Evolutionary conservation across 345 rosid genomes (phyloP), one percentile per base, ranked within the genome.

Genomic region (Gossypium herbaceum): DNA sequence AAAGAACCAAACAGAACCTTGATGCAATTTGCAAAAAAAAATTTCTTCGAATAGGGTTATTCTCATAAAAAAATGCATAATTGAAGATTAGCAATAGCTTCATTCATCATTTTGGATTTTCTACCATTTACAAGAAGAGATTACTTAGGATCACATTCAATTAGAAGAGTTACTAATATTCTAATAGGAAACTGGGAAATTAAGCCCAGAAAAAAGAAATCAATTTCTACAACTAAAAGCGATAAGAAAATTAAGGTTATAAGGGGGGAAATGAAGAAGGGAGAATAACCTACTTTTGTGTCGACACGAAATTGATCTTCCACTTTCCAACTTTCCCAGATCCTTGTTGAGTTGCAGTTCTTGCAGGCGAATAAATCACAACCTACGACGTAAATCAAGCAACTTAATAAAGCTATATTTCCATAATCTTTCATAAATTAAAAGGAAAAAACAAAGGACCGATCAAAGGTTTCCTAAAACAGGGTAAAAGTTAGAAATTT

Each of bases 281-380:
- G 15, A 5, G 43, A 65, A 13, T 34, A 16, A 80, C 85, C 72
- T 90, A 91, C 99, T 93, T 95, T 19, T 91, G 87, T 22, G 94
- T 93, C 22, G 99, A 93, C 81, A 93, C 0, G 77, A 95, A 95
- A 85, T 95, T 88, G 84, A 95, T 93, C 72, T 89, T 93, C 98
- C 99, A 93, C 77, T 81, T 89, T 51, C 99, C 99, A 81, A 92
- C 79, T 79, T 89, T 93, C 71, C 99, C 98, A 72, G 98, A 91
- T 83, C 99, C 98, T 88, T 92, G 97, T 54, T 96, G 99, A 9
- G 94, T 68, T 64, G 99, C 98, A 44, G 94, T 86, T 86, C 99
- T 90, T 39, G 97, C 98, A 4, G 99, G 98, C 69, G 98, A 91
- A 75, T 86, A 91, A 74, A 95, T 93, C 24, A 95, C 86, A 78